phyloP scores from a whole-genome alignment of 2,329 filamentous ascomycete genomes.

The Didymella arachidicola region DNA sequence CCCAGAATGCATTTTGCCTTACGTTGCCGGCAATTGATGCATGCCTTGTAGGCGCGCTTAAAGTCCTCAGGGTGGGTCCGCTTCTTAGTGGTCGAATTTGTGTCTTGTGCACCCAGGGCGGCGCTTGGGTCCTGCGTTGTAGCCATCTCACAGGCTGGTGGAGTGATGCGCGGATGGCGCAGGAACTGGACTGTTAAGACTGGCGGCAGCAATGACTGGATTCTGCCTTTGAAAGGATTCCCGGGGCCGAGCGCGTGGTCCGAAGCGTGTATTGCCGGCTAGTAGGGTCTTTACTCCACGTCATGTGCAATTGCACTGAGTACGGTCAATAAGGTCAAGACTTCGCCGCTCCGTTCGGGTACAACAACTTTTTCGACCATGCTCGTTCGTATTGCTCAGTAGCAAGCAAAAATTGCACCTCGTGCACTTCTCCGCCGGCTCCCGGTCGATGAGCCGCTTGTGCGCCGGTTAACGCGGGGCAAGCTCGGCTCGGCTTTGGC shows the following conservation, averaged over 20 bases:
- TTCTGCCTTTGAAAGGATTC: neutral
- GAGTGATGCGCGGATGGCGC: constrained; percentile 40
- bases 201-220: constrained; percentile 35
- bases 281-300: neutral
- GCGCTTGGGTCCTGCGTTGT: constrained; percentile 28
- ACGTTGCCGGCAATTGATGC: constrained; percentile 60
- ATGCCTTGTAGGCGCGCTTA: constrained; percentile 64
- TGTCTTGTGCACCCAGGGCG: constrained; percentile 28
- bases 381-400: neutral
- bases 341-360: neutral
- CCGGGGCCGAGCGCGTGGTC: constrained; percentile 8
- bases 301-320: neutral
- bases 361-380: neutral
- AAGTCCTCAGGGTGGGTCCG: constrained; percentile 54
- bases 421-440: constrained; percentile 14
- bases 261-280: constrained; percentile 18
- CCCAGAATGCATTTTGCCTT: constrained; percentile 62
- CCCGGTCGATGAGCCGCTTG: constrained; percentile 6
- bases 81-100: constrained; percentile 39
- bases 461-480: constrained; percentile 14
- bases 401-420: neutral
- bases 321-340: neutral
- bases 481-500: constrained; percentile 9
- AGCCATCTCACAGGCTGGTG: constrained; percentile 25
- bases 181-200: constrained; percentile 33